Percentiles rank a stretch among this genome's conserved stretches.
Evolutionary conservation across 2,329 filamentous ascomycete genomes (phyloP).

Genomic region (Colletotrichum abscissum): DNA sequence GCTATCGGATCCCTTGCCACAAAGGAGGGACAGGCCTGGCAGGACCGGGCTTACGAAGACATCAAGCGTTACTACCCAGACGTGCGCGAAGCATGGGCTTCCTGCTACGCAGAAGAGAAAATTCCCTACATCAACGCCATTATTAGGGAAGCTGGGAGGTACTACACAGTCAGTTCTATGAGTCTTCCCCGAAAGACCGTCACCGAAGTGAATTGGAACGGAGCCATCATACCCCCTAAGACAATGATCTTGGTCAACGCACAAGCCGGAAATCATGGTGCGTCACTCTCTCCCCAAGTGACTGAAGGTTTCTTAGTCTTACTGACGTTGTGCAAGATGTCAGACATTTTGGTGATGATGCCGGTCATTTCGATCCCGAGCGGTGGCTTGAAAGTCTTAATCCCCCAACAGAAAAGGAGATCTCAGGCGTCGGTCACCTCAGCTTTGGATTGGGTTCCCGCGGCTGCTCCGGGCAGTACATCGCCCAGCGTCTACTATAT

Average conservation of each 20-base stretch:
- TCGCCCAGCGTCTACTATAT: slow-evolving; percentile 73
- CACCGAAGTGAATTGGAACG: slow-evolving; percentile 77
- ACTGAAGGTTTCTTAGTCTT: not conserved
- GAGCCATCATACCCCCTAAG: slow-evolving; percentile 75
- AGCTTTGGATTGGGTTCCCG: slow-evolving; percentile 71
- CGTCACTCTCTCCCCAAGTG: not conserved
- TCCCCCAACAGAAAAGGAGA: slow-evolving; percentile 52
- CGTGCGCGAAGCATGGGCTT: slow-evolving; percentile 76
- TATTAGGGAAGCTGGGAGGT: slow-evolving; percentile 82
- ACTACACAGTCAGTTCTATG: slow-evolving; percentile 84
- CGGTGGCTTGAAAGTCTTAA: slow-evolving; percentile 64
- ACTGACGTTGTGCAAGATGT: slow-evolving; percentile 80
- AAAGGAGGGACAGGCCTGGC: slow-evolving; percentile 74
- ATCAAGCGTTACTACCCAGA: slow-evolving; percentile 79
- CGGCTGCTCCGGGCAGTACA: slow-evolving; percentile 72
- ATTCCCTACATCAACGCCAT: slow-evolving; percentile 81
- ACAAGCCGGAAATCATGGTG: slow-evolving; percentile 51
- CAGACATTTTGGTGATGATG: slow-evolving; percentile 74
- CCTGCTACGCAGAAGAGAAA: slow-evolving; percentile 79
- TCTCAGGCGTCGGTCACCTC: slow-evolving; percentile 69
- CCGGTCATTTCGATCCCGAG: slow-evolving; percentile 74
- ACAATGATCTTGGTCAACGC: slow-evolving; percentile 78
- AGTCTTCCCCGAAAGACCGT: slow-evolving; percentile 79
- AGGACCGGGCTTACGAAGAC: slow-evolving; percentile 75
- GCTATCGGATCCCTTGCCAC: slow-evolving; percentile 81